Evolutionary conservation across 805 yeast genomes (phyloP).

Genomic region (Starmerella vaccinii): DNA sequence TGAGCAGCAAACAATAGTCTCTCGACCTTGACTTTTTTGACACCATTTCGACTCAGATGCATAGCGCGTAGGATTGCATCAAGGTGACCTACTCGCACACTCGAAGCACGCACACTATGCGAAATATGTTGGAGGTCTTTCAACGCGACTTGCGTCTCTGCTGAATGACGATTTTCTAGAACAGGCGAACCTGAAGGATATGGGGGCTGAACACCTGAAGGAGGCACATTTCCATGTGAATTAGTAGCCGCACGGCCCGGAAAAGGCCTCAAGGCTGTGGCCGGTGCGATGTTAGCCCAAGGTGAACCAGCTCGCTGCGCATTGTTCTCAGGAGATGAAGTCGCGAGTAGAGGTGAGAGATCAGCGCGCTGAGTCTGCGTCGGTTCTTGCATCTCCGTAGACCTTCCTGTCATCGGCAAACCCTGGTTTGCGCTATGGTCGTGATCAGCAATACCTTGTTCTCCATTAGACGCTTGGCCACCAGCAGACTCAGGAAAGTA

Average conservation of each 20-base stretch:
- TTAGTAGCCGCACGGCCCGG: too few relatives aligned
- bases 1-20: conserved; percentile 35
- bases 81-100: conserved; percentile 25
- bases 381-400: too few relatives aligned
- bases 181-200: background rate
- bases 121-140: background rate
- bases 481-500: background rate
- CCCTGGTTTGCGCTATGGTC: too few relatives aligned
- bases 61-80: conserved; percentile 29
- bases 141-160: background rate
- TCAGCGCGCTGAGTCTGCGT: too few relatives aligned
- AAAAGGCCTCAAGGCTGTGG: too few relatives aligned
- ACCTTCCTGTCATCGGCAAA: too few relatives aligned
- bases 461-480: background rate
- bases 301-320: too few relatives aligned
- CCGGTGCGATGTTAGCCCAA: too few relatives aligned
- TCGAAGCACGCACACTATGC: background rate
- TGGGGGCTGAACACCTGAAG: background rate
- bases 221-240: background rate
- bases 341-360: too few relatives aligned
- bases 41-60: conserved; percentile 43
- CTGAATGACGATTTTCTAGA: background rate
- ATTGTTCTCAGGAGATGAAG: too few relatives aligned
- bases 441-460: too few relatives aligned
- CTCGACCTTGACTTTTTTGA: conserved; percentile 51